A percentile compares a stretch with the other conserved stretches of the same genome.
Evolutionary conservation across 257 asterid species (phyloP).

Genomic region (Rhazya stricta): DNA sequence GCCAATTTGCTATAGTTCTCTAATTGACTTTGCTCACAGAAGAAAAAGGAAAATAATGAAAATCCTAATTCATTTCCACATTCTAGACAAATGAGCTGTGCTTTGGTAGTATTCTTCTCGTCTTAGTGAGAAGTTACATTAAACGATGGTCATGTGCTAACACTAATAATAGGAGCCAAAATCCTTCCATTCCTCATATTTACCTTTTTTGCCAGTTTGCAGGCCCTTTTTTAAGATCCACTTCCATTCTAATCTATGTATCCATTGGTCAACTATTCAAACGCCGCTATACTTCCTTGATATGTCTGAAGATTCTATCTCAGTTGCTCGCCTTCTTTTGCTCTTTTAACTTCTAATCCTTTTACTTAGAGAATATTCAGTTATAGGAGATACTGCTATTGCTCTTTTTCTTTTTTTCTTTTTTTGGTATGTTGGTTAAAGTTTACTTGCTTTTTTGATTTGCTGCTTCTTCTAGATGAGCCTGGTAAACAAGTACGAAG

Average conservation of each 20-base stretch:
- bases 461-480: constrained; percentile 51
- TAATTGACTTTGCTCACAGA: neutral
- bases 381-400: neutral
- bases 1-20: neutral
- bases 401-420: neutral
- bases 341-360: neutral
- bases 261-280: neutral
- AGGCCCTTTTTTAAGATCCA: neutral
- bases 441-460: neutral
- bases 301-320: neutral
- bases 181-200: neutral
- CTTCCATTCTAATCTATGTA: neutral
- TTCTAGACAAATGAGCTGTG: neutral
- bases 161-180: neutral
- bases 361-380: neutral
- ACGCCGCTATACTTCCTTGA: neutral
- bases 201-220: neutral
- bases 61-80: neutral
- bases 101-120: neutral
- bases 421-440: neutral
- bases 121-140: neutral
- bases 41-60: neutral
- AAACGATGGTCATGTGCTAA: neutral
- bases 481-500: constrained; percentile 93
- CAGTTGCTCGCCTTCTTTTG: neutral